Evolutionary conservation across 129 eudicot genomes (phyloP).

Genomic region (Centaurea solstitialis): DNA sequence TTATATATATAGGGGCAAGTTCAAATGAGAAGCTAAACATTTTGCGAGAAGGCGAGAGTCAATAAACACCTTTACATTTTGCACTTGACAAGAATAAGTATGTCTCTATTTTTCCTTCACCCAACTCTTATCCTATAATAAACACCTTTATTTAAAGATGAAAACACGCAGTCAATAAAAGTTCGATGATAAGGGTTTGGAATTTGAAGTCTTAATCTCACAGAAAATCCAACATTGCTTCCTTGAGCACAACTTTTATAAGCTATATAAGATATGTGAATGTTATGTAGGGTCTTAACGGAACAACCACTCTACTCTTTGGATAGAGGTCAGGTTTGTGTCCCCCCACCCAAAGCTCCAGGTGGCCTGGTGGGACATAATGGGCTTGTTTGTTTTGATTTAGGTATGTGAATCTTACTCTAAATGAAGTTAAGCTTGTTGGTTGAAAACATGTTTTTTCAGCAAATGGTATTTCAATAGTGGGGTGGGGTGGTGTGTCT

Average conservation of each 20-base stretch:
- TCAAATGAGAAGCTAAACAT: too few species aligned
- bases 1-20: too few species aligned
- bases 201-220: neutral
- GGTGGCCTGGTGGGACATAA: neutral
- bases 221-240: neutral
- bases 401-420: neutral
- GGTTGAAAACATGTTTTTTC: neutral
- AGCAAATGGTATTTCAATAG: neutral
- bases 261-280: neutral
- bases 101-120: neutral
- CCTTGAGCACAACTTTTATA: neutral
- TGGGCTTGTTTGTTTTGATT: neutral
- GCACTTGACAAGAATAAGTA: too few species aligned
- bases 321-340: too few species aligned
- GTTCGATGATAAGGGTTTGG: neutral
- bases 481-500: slow-evolving; percentile 6
- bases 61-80: too few species aligned
- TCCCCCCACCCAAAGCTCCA: too few species aligned
- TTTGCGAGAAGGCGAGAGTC: too few species aligned
- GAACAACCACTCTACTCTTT: too few species aligned
- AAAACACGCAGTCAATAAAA: neutral
- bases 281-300: too few species aligned
- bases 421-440: neutral
- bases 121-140: neutral
- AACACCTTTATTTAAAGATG: neutral